phyloP scores from a whole-genome alignment of 495 filamentous ascomycete genomes.

The Pyrenula massariospora region DNA sequence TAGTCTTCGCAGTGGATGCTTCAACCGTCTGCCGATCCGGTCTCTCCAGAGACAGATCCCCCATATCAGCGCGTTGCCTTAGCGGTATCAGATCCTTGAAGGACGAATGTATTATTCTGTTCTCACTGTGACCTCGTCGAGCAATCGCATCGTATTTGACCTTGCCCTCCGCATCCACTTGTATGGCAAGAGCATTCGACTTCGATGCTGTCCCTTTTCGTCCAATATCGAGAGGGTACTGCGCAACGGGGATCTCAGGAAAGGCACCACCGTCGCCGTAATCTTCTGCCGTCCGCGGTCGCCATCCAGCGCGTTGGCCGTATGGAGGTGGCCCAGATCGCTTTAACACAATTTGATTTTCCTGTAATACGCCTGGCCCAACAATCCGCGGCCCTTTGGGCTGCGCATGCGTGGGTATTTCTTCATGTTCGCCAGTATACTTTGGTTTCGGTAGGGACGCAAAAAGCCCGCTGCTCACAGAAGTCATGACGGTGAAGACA shows the following conservation, averaged over 20 bases:
- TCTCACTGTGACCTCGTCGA: slow-evolving; percentile 71
- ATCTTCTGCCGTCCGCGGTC: slow-evolving; percentile 75
- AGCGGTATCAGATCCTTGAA: slow-evolving; percentile 97
- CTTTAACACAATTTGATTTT: slow-evolving; percentile 80
- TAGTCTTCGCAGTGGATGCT: slow-evolving; percentile 76
- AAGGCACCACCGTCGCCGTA: slow-evolving; percentile 96
- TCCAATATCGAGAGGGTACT: slow-evolving; percentile 94
- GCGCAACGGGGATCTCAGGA: slow-evolving; percentile 84
- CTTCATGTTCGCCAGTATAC: slow-evolving; percentile 76
- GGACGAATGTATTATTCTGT: slow-evolving; percentile 78
- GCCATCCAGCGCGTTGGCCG: slow-evolving; percentile 74
- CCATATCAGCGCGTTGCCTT: slow-evolving; percentile 84
- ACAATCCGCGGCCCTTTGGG: slow-evolving; percentile 70
- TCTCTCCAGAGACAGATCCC: slow-evolving; percentile 80
- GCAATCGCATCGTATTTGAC: slow-evolving; percentile 97
- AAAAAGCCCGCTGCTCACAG: slow-evolving; percentile 64
- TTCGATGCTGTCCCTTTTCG: slow-evolving; percentile 54
- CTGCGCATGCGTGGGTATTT: slow-evolving; percentile 59
- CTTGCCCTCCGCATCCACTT: slow-evolving; percentile 83
- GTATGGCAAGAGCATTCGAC: slow-evolving; percentile 81
- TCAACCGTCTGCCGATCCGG: slow-evolving; percentile 76
- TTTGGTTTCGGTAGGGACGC: slow-evolving; percentile 81
- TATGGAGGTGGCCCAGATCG: slow-evolving; percentile 80
- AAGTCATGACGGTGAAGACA: slow-evolving; percentile 47
- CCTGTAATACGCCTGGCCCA: slow-evolving; percentile 63